Percentiles rank a stretch among this genome's conserved stretches.
Conservation (phyloP, 108 stramenopile species). For the Hondaea fermentalgiana region DNA sequence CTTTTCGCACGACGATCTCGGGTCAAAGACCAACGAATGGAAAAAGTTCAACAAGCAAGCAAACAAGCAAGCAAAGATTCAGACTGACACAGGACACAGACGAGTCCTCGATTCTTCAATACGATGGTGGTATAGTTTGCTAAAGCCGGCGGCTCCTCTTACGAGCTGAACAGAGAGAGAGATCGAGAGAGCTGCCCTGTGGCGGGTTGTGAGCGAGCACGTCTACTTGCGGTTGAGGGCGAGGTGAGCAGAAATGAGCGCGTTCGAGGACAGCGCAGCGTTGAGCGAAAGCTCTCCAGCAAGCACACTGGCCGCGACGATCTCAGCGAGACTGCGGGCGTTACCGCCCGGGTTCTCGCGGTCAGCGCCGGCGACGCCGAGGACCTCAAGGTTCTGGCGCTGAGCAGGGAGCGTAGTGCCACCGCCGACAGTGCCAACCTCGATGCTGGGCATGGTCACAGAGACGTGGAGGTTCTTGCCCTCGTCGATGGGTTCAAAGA, state of each 20-base stretch:
- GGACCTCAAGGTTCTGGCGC: constrained; percentile 78
- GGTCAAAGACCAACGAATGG: too few relatives aligned
- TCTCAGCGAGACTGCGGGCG: constrained; percentile 74
- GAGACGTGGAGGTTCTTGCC: constrained; percentile 33
- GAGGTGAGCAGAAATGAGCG: constrained; percentile 51
- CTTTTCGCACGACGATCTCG: too few relatives aligned
- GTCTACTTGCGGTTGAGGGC: constrained; percentile 54
- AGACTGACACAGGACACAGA: too few relatives aligned
- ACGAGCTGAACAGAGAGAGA: too few relatives aligned
- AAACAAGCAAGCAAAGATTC: too few relatives aligned
- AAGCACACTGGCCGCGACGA: constrained; percentile 85
- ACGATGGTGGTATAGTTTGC: too few relatives aligned
- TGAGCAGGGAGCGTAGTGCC: constrained; percentile 89
- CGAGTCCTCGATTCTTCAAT: too few relatives aligned
- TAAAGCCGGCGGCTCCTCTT: too few relatives aligned
- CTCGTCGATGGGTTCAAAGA: constrained; percentile 1
- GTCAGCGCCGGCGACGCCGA: constrained; percentile 77
- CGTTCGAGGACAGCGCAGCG: constrained; percentile 67
- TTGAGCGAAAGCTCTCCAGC: constrained; percentile 90
- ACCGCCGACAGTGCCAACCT: constrained; percentile 97
- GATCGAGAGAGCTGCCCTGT: too few relatives aligned
- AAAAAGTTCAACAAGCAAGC: too few relatives aligned
- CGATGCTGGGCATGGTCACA: constrained; percentile 95
- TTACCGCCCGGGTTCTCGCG: constrained; percentile 72
- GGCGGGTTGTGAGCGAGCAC: not conserved